Evolutionary conservation across 2,329 filamentous ascomycete genomes (phyloP).

Genomic region (Chrysosporium queenslandicum): DNA sequence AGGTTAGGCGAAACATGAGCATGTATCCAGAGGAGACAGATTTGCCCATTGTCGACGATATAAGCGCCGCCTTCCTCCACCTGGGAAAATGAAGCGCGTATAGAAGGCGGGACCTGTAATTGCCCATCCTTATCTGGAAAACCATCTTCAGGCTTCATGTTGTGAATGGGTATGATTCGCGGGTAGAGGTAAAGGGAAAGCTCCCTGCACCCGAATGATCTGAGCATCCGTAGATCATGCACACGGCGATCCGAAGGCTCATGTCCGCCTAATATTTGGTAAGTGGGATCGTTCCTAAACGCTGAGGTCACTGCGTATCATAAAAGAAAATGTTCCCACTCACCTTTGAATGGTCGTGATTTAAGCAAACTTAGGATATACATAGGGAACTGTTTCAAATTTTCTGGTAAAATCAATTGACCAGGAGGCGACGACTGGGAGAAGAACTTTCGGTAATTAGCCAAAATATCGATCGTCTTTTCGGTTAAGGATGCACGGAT

Average conservation of each 20-base stretch:
- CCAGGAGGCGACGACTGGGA: conserved; percentile 77
- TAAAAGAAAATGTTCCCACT: conserved; percentile 7
- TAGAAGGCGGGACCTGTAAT: conserved; percentile 66
- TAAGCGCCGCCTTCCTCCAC: conserved; percentile 92
- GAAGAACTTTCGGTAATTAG: conserved; percentile 86
- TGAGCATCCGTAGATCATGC: conserved; percentile 83
- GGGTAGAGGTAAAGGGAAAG: conserved; percentile 90
- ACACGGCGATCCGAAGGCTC: conserved; percentile 85
- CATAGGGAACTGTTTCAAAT: conserved; percentile 94
- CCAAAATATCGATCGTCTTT: conserved; percentile 84
- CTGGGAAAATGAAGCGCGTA: conserved; percentile 74
- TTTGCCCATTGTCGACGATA: conserved; percentile 88
- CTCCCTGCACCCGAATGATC: conserved; percentile 75
- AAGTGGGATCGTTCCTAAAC: background rate
- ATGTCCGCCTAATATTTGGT: conserved; percentile 51
- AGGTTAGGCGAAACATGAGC: conserved; percentile 85
- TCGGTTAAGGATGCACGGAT: conserved; percentile 74
- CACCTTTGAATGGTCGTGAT: conserved; percentile 76
- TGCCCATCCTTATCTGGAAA: conserved; percentile 90
- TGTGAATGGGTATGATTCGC: conserved; percentile 84
- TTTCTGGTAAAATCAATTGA: conserved; percentile 89
- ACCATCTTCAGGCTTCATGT: conserved; percentile 74
- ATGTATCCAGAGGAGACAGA: conserved; percentile 86
- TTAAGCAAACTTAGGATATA: conserved; percentile 87
- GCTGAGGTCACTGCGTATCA: background rate